Evolutionary conservation across 106 monocot species (phyloP), one percentile per base, ranked within the genome.

Genomic region (Iris macrosiphon): DNA sequence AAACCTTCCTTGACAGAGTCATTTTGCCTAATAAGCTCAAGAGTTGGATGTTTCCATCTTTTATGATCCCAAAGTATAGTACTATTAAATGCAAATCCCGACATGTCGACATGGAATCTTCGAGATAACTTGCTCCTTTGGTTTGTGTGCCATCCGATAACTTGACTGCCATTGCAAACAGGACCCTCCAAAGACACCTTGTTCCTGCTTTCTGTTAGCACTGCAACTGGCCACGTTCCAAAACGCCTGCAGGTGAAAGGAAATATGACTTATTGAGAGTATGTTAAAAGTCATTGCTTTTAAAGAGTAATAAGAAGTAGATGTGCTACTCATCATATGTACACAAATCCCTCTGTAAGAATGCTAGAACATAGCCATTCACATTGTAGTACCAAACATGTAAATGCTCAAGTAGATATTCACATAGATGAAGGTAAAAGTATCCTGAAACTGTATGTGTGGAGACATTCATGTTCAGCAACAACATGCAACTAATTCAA

Each of bases 61-160:
- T 65, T 70, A 11, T 66, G 54, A 51, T 88, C 88, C 88, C 88
- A 88, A 15, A 88, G 82, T 31, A 88, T 68, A 29, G 83, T 75
- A 38, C 88, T 83, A 60, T 88, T 83, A 56, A 88, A 88, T 48
- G 88, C 88, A 59, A 88, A 79, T 39, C 83, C 83, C n/a, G 88
- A 75, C 51, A 83, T 65, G 26, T 64, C 66, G 29, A 61, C 53
- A 53, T 56, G 79, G 31, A 88, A 83, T 72, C 88, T 79, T 52
- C 67, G 59, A 66, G 62, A 50, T 45, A 61, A 34, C 56, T 48
- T 66, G 21, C 14, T 68, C 65, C 59, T 63, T 44, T 63, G 70
- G 39, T 78, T 71, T 29, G 71, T 70, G 45, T 81, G 86, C 86
- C 86, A 86, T 50, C 86, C 86, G 20, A 71, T 66, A 49, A 86